Percentiles rank a stretch among this genome's conserved stretches.
Conservation (phyloP, 208 protist species). For the Herpetomonas tarakana region DNA sequence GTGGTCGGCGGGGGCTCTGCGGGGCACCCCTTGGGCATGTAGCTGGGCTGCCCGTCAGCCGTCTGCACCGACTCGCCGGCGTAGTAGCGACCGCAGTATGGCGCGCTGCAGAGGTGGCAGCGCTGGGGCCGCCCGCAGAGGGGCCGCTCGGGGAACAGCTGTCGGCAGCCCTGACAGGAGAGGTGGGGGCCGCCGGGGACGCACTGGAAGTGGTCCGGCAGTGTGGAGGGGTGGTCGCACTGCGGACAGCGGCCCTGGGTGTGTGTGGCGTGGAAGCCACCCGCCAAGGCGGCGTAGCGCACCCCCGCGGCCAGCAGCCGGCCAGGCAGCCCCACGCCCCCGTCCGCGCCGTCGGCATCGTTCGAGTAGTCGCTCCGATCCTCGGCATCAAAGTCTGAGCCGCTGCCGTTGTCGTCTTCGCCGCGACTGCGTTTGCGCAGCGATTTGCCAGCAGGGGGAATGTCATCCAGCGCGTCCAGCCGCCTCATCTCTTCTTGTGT, state of each 20-base stretch:
- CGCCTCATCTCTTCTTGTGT: slow-evolving; percentile 34
- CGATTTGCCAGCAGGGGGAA: slow-evolving; percentile 44
- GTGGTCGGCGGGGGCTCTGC: background rate
- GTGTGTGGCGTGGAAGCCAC: slow-evolving; percentile 5
- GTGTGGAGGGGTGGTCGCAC: slow-evolving; percentile 37
- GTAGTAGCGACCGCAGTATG: slow-evolving; percentile 82
- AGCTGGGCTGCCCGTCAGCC: background rate
- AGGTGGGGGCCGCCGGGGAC: slow-evolving; percentile 43
- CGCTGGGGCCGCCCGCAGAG: slow-evolving; percentile 66
- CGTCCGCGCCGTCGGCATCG: background rate
- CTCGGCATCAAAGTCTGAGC: slow-evolving; percentile 1
- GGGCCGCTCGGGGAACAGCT: slow-evolving; percentile 68
- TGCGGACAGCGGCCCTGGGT: slow-evolving; percentile 35
- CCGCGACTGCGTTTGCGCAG: slow-evolving; percentile 32
- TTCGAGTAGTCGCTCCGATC: slow-evolving; percentile 14
- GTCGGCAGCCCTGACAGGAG: slow-evolving; percentile 35
- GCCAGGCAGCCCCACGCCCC: background rate
- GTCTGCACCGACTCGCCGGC: slow-evolving; percentile 4
- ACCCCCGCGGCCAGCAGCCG: background rate
- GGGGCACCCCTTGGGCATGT: background rate
- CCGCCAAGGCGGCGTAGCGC: slow-evolving; percentile 9
- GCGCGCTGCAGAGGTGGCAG: slow-evolving; percentile 69
- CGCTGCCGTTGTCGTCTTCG: slow-evolving; percentile 10
- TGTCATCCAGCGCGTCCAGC: slow-evolving; percentile 48
- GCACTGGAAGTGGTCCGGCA: slow-evolving; percentile 69